A percentile compares a stretch with the other conserved stretches of the same genome.
Evolutionary conservation across 768 basidiomycete species (phyloP).

Genomic region (Rhizopogon roseolus): DNA sequence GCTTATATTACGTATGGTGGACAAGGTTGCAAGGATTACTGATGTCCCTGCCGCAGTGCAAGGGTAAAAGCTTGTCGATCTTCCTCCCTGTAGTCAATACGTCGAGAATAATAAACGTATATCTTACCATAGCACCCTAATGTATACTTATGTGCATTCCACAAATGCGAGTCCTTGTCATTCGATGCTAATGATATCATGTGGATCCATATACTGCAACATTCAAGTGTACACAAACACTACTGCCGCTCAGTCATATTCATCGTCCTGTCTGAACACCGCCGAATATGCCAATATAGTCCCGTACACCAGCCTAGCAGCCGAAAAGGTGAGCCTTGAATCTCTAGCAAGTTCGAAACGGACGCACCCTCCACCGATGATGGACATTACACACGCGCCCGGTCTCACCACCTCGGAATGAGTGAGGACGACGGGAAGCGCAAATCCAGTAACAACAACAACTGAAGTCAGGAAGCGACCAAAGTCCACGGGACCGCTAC

Average conservation of each 20-base stretch:
- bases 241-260: conserved; percentile 50
- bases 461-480: conserved; percentile 92
- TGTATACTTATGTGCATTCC: too few relatives aligned
- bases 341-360: conserved; percentile 2
- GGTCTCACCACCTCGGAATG: conserved; percentile 85
- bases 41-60: neutral
- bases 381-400: conserved; percentile 90
- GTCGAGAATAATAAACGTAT: neutral
- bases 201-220: conserved; percentile 13
- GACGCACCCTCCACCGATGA: conserved; percentile 84
- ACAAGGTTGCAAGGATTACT: conserved; percentile 16
- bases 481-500: conserved; percentile 75
- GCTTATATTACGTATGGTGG: conserved; percentile 25
- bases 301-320: conserved; percentile 71
- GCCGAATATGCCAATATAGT: conserved; percentile 88
- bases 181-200: conserved; percentile 2
- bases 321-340: conserved; percentile 1
- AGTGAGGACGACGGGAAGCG: conserved; percentile 86
- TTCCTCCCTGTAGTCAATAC: neutral
- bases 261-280: conserved; percentile 75
- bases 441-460: conserved; percentile 90
- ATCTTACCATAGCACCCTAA: neutral
- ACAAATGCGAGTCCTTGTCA: neutral
- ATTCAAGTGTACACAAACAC: neutral
- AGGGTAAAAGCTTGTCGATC: neutral